phyloP scores from a whole-genome alignment of 1,139 yeast genomes.

The Pichia sp. region DNA sequence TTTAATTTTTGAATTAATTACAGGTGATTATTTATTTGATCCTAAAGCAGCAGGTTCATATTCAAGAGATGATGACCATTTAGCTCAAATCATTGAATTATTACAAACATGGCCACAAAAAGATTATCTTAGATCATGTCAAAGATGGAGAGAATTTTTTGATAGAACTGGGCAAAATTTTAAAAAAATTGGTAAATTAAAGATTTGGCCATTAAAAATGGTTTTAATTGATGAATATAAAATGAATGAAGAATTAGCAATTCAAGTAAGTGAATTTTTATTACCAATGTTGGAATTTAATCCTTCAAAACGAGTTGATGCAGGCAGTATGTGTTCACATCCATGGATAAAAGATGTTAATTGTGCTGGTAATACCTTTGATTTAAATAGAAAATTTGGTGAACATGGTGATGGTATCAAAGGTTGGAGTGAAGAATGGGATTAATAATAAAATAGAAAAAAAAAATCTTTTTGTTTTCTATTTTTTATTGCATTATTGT shows the following conservation, averaged over 20 bases:
- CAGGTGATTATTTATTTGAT: conserved; percentile 73
- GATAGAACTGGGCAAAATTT: conserved; percentile 33
- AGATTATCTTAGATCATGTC: conserved; percentile 40
- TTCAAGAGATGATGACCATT: conserved; percentile 65
- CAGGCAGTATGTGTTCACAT: conserved; percentile 69
- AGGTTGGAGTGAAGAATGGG: conserved; percentile 36
- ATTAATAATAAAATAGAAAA: neutral
- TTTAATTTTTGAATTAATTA: conserved; percentile 59
- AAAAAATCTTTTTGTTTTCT: too few species aligned
- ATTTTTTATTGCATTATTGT: too few species aligned
- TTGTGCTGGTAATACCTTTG: conserved; percentile 41
- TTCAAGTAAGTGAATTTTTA: conserved; percentile 54
- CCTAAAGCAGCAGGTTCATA: conserved; percentile 49
- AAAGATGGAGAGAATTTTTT: conserved; percentile 46
- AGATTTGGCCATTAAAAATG: conserved; percentile 59
- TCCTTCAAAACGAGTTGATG: conserved; percentile 68
- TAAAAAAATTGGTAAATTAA: conserved; percentile 52
- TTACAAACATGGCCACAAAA: conserved; percentile 51
- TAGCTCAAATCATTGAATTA: conserved; percentile 67
- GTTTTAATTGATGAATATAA: conserved; percentile 73
- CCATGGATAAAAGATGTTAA: conserved; percentile 59
- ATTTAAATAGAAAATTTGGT: conserved; percentile 46
- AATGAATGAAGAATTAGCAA: conserved; percentile 81
- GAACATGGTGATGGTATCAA: conserved; percentile 52
- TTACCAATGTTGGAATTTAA: conserved; percentile 60